Conservation (phyloP, 768 basidiomycete genomes). For the Lactifluus hygrophoroides region DNA sequence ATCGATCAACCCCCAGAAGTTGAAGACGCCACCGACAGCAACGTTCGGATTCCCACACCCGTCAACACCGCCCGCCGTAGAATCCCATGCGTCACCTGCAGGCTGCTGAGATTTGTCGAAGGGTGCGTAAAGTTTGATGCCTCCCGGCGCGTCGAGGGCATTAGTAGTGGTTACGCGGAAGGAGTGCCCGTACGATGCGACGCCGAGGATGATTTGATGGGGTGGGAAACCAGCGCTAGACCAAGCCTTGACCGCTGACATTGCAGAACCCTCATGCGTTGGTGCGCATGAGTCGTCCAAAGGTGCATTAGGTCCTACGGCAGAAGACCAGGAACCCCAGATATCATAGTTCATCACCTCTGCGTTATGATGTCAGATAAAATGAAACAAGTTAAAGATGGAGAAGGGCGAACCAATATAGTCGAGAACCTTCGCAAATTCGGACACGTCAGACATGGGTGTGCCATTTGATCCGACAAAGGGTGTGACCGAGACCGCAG, state of each 20-base stretch:
- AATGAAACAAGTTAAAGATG: not conserved
- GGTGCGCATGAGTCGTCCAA: slow-evolving; percentile 69
- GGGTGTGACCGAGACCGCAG: slow-evolving; percentile 41
- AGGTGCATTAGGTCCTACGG: slow-evolving; percentile 82
- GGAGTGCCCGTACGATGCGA: slow-evolving; percentile 77
- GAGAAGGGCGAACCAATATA: slow-evolving; percentile 33
- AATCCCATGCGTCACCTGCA: slow-evolving; percentile 41
- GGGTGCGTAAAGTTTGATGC: slow-evolving; percentile 7
- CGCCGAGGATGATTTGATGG: slow-evolving; percentile 69
- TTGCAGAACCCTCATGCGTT: slow-evolving; percentile 60
- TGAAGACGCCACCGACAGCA: slow-evolving; percentile 46
- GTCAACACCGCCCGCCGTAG: slow-evolving; percentile 36
- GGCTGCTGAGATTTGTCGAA: slow-evolving; percentile 19
- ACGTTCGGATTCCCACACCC: slow-evolving; percentile 45
- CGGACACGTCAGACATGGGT: slow-evolving; percentile 62
- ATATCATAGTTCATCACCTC: slow-evolving; percentile 66
- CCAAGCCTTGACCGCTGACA: slow-evolving; percentile 72
- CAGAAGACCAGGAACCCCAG: slow-evolving; percentile 40
- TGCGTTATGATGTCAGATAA: not conserved
- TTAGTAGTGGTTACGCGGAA: slow-evolving; percentile 35
- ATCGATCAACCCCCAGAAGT: slow-evolving; percentile 50
- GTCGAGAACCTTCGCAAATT: slow-evolving; percentile 61
- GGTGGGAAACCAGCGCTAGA: slow-evolving; percentile 70
- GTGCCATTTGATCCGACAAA: slow-evolving; percentile 41
- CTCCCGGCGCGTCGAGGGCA: slow-evolving; percentile 28